phyloP scores from a whole-genome alignment of 192 early-diverging fungal species.

The Lunasporangiospora selenospora region DNA sequence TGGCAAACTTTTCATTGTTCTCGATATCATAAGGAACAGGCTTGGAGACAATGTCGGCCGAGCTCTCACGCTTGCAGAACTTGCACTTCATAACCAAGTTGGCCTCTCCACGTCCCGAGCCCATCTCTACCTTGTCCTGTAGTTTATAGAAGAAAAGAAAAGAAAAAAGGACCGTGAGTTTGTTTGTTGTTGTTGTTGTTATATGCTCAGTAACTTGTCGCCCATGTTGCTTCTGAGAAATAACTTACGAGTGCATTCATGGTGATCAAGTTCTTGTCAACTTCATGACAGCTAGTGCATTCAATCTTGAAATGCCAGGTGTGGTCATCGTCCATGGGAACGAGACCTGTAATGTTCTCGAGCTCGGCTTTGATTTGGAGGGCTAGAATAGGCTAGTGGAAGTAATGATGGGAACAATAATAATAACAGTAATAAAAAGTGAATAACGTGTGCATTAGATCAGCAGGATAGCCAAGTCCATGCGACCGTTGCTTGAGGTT shows the following conservation, averaged over 20 bases:
- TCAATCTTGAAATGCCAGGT: slow-evolving; percentile 78
- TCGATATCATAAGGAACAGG: slow-evolving; percentile 65
- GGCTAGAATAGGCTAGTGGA: slow-evolving; percentile 54
- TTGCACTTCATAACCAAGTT: slow-evolving; percentile 93
- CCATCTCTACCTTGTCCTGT: slow-evolving; percentile 66
- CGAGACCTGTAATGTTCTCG: slow-evolving; percentile 79
- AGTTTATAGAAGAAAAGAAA: neutral
- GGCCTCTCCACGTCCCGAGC: slow-evolving; percentile 79
- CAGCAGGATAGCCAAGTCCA: too few species aligned
- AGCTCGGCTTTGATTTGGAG: slow-evolving; percentile 82
- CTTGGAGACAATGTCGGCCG: slow-evolving; percentile 53
- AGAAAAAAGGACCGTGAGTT: slow-evolving; percentile 2
- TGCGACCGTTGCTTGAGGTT: too few species aligned
- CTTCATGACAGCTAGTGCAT: slow-evolving; percentile 84
- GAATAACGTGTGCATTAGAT: too few species aligned
- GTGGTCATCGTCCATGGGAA: slow-evolving; percentile 64
- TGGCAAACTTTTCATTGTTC: slow-evolving; percentile 64
- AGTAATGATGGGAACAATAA: too few species aligned
- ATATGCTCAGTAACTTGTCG: neutral
- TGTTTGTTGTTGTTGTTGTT: neutral
- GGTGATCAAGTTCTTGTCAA: slow-evolving; percentile 69
- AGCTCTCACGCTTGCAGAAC: slow-evolving; percentile 82
- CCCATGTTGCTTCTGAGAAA: neutral
- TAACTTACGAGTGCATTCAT: slow-evolving; percentile 62
- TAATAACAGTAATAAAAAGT: too few species aligned